Evolutionary conservation across 352 stramenopile species (phyloP), one percentile per base, ranked within the genome.

Genomic region (Phytophthora meadii): DNA sequence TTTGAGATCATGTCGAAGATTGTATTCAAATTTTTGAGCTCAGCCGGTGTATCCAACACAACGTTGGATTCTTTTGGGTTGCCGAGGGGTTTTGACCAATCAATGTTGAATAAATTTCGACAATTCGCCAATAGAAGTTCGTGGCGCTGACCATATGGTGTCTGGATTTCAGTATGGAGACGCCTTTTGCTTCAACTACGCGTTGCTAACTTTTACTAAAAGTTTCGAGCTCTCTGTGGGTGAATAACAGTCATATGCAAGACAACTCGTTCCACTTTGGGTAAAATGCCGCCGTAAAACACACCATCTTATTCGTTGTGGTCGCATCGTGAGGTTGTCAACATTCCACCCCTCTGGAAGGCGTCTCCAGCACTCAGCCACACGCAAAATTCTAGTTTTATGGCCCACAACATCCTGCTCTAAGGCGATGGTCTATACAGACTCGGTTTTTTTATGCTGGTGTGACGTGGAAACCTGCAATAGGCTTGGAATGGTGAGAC

Each of bases 151-250:
- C 36, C 64, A 72, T 47, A 64, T 73, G 57, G 27, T 15, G 15
- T 59, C 54, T 59, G 54, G 61, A 59, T 65, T 70, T 59, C 42
- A 61, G 55, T 61, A 65, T 61, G 47, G 54, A 65, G 45, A 60
- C 53, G 41, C 5, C 22, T 36, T 51, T 57, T 52, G 25, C 52
- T 59, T 63, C 55, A 63, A 63, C 19, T 52, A 37, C 8, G 41
- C 30, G 42, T 50, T 51, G 37, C 24, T 54, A 12, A 61, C 15
- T 22, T 42, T 42, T 30, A 30, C 27, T 30, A 30, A 30, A 22
- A 30, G 27, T 42, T 42, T n/a, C 0, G 37, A 42, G 5, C 37
- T 12, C 7, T 11, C 8, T 2, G 28, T 34, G 28, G 28, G 28
- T 34, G 5, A 34, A 34, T 34, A 22, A 22, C 22, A 22, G 1